Evolutionary conservation across 1,139 yeast species (phyloP).

Genomic region (Kazachstania sp.): DNA sequence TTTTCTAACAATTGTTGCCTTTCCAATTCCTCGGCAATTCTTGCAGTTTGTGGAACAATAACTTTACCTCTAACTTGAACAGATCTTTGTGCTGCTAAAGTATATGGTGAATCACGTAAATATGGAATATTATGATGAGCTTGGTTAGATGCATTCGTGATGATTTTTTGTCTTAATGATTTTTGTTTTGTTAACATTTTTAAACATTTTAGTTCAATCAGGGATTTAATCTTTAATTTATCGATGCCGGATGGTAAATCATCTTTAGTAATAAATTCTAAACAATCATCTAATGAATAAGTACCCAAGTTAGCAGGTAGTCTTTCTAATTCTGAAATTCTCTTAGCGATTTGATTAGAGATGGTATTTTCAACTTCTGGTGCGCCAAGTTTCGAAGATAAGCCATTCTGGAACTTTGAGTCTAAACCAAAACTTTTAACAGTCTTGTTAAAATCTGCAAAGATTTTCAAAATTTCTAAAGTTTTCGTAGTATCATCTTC

Average conservation of each 20-base stretch:
- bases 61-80: constrained; percentile 66
- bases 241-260: constrained; percentile 37
- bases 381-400: constrained; percentile 27
- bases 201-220: constrained; percentile 76
- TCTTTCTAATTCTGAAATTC: constrained; percentile 67
- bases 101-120: constrained; percentile 44
- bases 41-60: constrained; percentile 51
- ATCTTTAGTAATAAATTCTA: constrained; percentile 37
- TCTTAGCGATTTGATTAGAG: constrained; percentile 50
- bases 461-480: constrained; percentile 24
- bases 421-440: constrained; percentile 30
- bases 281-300: constrained; percentile 36
- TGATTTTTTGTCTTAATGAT: constrained; percentile 64
- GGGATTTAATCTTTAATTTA: constrained; percentile 51
- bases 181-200: constrained; percentile 79
- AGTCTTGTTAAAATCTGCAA: constrained; percentile 31
- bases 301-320: constrained; percentile 73
- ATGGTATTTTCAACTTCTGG: constrained; percentile 43
- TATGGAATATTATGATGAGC: constrained; percentile 45
- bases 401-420: constrained; percentile 29
- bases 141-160: constrained; percentile 57
- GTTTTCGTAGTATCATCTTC: constrained; percentile 1
- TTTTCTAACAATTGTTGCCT: constrained; percentile 48
- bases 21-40: constrained; percentile 55
- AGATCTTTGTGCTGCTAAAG: constrained; percentile 53